Evolutionary conservation across 495 filamentous ascomycete species (phyloP).

Genomic region (Neurospora africana): DNA sequence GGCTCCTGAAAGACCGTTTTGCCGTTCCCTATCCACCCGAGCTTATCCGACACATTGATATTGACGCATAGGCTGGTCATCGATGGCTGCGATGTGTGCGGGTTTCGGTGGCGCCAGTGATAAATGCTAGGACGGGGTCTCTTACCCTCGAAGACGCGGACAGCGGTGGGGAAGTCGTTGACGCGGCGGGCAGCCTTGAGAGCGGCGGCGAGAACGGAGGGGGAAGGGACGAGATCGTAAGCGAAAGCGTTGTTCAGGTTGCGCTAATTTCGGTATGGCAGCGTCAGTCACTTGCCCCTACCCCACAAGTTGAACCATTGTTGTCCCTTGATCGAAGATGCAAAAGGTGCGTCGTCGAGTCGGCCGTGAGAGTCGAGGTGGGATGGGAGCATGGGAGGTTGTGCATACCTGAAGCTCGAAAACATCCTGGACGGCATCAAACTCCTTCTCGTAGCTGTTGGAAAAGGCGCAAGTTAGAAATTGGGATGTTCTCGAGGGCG

Average conservation of each 20-base stretch:
- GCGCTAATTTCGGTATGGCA: conserved; percentile 45
- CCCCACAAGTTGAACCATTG: not conserved
- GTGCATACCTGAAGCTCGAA: conserved; percentile 94
- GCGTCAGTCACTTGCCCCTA: conserved; percentile 2
- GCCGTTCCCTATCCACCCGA: not conserved
- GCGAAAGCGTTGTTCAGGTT: conserved; percentile 99
- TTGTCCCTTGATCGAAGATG: not conserved
- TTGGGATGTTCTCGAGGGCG: conserved; percentile 6
- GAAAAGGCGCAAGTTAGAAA: conserved; percentile 20
- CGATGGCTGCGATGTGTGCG: not conserved
- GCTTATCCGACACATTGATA: not conserved
- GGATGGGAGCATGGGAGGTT: not conserved
- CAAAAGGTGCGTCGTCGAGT: not conserved
- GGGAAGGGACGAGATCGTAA: conserved; percentile 96
- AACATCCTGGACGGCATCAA: conserved; percentile 92
- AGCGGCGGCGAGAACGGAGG: conserved; percentile 83
- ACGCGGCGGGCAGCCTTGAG: conserved; percentile 87
- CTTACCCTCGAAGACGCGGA: conserved; percentile 93
- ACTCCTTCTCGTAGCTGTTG: conserved; percentile 95
- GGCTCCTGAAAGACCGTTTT: not conserved
- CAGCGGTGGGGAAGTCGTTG: conserved; percentile 97
- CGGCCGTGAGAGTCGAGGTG: not conserved
- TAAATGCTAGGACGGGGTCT: not conserved
- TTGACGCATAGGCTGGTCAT: not conserved
- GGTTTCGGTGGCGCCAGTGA: conserved; percentile 6